These are phyloP conservation scores for Suillus discolor DNA, from an alignment of 768 basidiomycete genomes.

Conservation along the genomic window DNA sequence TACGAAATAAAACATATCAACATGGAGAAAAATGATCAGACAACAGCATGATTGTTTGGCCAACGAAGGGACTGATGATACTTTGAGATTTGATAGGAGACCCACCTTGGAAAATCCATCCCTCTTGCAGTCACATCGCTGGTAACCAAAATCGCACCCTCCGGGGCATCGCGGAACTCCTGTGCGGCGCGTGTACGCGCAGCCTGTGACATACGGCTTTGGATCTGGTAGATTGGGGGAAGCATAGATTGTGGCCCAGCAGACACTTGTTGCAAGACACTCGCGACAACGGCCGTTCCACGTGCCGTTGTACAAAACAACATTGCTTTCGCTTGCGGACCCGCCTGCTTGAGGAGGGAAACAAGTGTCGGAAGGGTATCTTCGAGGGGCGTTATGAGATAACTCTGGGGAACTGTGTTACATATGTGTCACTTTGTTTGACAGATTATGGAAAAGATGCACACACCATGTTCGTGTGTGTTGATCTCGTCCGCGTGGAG, in stretches of 20 bases:
- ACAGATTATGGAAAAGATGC: not conserved
- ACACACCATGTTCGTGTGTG: constrained; percentile 60
- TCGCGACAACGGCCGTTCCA: constrained; percentile 46
- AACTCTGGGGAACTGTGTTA: constrained; percentile 48
- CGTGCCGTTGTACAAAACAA: constrained; percentile 72
- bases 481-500: constrained; percentile 57
- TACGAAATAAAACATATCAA: not conserved
- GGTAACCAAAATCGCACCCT: constrained; percentile 51
- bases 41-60: not conserved
- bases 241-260: constrained; percentile 23
- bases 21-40: not conserved
- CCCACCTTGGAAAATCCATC: constrained; percentile 66
- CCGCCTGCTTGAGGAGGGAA: constrained; percentile 41
- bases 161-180: constrained; percentile 44
- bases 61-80: not conserved
- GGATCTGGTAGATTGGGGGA: constrained; percentile 53
- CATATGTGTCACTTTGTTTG: not conserved
- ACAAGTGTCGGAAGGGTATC: constrained; percentile 44
- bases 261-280: constrained; percentile 28
- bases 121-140: constrained; percentile 65
- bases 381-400: constrained; percentile 42
- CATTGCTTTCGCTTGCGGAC: constrained; percentile 46
- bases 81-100: constrained; percentile 1
- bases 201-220: constrained; percentile 56
- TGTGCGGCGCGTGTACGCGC: constrained; percentile 51